phyloP scores from a whole-genome alignment of 1,284 basidiomycete species.

The Ustilago shanxiensis region DNA sequence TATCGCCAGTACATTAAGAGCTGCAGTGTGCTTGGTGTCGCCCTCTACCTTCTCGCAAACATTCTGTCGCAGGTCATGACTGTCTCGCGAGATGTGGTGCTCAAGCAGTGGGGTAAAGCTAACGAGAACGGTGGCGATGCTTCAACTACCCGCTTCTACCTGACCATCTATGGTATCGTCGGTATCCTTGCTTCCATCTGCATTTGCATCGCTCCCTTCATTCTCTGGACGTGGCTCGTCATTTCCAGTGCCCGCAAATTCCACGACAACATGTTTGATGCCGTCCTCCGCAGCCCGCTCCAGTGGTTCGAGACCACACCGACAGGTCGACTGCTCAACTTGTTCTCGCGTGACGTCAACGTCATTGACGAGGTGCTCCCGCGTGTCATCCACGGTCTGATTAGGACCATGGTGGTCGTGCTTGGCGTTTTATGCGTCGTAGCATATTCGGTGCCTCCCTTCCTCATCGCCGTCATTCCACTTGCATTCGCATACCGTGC shows the following conservation, averaged over 20 bases:
- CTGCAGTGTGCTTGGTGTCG: constrained; percentile 55
- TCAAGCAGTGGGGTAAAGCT: constrained; percentile 67
- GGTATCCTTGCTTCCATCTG: constrained; percentile 59
- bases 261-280: constrained; percentile 66
- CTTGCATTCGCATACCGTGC: constrained; percentile 63
- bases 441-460: constrained; percentile 80
- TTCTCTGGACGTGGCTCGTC: constrained; percentile 65
- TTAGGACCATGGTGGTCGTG: constrained; percentile 70
- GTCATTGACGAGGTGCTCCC: constrained; percentile 78
- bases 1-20: constrained; percentile 65
- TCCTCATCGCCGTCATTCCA: constrained; percentile 75
- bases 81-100: constrained; percentile 64
- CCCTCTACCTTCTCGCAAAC: constrained; percentile 60
- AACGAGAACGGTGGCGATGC: constrained; percentile 51
- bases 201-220: constrained; percentile 66
- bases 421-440: constrained; percentile 79
- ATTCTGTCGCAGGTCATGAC: constrained; percentile 61
- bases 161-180: constrained; percentile 64
- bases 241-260: constrained; percentile 61
- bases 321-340: constrained; percentile 78
- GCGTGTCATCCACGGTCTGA: constrained; percentile 63
- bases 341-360: constrained; percentile 93
- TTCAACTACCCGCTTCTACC: constrained; percentile 57
- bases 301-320: constrained; percentile 69
- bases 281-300: constrained; percentile 62